Evolutionary conservation across 2,329 filamentous ascomycete genomes (phyloP).

Genomic region (Tolypocladium capitatum): DNA sequence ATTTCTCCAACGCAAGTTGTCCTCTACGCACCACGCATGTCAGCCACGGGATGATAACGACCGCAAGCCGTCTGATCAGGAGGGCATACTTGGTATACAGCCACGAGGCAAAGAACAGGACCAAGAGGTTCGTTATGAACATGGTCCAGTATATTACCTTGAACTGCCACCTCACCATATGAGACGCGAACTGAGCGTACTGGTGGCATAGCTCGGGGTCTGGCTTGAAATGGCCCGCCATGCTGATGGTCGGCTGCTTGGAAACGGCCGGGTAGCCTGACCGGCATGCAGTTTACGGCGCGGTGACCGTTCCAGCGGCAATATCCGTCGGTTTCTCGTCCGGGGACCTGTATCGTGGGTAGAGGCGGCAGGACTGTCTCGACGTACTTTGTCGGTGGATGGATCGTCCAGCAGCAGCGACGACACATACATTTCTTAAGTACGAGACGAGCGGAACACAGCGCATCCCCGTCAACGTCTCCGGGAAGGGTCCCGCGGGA

Average conservation of each 20-base stretch:
- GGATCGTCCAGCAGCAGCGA: background rate
- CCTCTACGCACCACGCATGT: slow-evolving; percentile 11
- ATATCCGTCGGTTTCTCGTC: background rate
- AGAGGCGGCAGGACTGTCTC: background rate
- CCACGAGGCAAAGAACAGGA: slow-evolving; percentile 31
- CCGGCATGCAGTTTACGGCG: background rate
- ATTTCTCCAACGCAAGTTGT: slow-evolving; percentile 23
- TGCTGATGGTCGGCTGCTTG: background rate
- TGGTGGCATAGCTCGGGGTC: slow-evolving; percentile 20
- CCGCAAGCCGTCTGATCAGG: background rate
- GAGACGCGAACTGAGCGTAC: slow-evolving; percentile 31
- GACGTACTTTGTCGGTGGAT: background rate
- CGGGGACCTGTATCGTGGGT: background rate
- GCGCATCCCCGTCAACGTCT: background rate
- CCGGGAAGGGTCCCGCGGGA: too few species aligned
- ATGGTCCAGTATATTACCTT: slow-evolving; percentile 33
- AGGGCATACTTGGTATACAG: slow-evolving; percentile 24
- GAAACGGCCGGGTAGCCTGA: background rate
- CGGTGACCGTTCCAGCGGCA: background rate
- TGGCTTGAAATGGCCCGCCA: slow-evolving; percentile 4
- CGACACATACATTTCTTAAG: background rate
- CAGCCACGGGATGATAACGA: background rate
- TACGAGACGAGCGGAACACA: background rate
- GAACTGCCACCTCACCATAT: slow-evolving; percentile 28
- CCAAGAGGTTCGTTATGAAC: slow-evolving; percentile 28